Evolutionary conservation across 106 monocot species (phyloP), one percentile per base, ranked within the genome.

Genomic region (Hemerocallis citrina): DNA sequence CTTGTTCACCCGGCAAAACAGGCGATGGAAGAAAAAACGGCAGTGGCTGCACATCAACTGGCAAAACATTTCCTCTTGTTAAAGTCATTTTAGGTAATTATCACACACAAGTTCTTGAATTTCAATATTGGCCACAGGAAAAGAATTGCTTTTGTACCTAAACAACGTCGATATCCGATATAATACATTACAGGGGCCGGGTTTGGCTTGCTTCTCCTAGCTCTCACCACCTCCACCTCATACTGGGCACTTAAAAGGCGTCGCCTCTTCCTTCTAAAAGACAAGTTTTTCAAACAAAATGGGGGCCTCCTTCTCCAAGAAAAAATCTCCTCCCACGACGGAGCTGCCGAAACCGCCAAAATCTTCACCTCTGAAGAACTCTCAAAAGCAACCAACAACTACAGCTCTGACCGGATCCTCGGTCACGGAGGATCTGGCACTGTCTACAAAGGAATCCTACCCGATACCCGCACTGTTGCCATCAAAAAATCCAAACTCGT

Each of bases 21-120:
- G 78, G 86, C 2, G 75, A 81, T 24, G 86, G 81, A 13, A 72
- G 27, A 32, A 75, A 78, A 24, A 9, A 12, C 16, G 72, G 81
- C 23, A 78, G 13, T 16, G 85, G 85, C 7, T 85, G 85, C 50
- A 51, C 65, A 65, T 34, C 28, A 31, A 44, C 30, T 12, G 56
- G 2, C 39, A 38, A 65, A 43, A 29, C 36, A 7, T 21, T 71
- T 68, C 55, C 78, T 46, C 1, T 75, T 9, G 20, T 81, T 0
- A 65, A 76, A 66, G 57, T 76, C 1, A 45, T 75, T 40, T 46
- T 87, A 6, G 66, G 73, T 66, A 66, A 21, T 8, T 48, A 11
- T 7, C 3, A 10, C 6, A 15, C 3, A 43, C 43, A 43, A n/a
- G n/a, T n/a, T n/a, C n/a, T 43, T 21, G 1, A 3, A 3, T 20